Evolutionary conservation across 116 monocot genomes (phyloP).

Genomic region (Papilionanthe hybrid): DNA sequence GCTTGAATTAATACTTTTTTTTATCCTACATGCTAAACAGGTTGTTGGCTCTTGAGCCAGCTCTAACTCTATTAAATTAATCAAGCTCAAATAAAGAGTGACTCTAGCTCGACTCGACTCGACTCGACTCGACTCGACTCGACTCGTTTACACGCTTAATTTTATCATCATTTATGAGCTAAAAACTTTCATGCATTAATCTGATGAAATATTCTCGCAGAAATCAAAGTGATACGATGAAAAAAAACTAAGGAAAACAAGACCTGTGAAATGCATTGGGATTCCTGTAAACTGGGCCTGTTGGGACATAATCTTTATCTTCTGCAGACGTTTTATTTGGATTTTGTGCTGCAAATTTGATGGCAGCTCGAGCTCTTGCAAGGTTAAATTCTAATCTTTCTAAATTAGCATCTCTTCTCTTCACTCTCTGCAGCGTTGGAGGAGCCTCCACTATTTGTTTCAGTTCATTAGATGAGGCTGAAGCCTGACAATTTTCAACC

Average conservation of each 20-base stretch:
- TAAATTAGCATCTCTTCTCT: conserved; percentile 38
- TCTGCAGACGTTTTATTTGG: conserved; percentile 8
- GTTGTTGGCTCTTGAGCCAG: too few species aligned
- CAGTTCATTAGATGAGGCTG: background rate
- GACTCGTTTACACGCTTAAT: too few species aligned
- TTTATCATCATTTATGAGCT: too few species aligned
- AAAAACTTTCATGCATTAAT: too few species aligned
- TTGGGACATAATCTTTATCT: conserved; percentile 57
- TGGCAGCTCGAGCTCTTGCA: conserved; percentile 49
- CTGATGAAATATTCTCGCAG: background rate
- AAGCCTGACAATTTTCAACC: conserved; percentile 8
- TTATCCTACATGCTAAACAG: too few species aligned
- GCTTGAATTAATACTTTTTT: too few species aligned
- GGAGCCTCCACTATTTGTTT: background rate
- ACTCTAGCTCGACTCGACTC: too few species aligned
- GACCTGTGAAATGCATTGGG: conserved; percentile 67
- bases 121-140: too few species aligned
- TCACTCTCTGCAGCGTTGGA: background rate
- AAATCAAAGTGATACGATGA: background rate
- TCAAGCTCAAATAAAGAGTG: too few species aligned
- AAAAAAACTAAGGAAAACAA: background rate
- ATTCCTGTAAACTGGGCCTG: conserved; percentile 64
- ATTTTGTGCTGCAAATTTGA: conserved; percentile 37
- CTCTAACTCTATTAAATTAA: too few species aligned
- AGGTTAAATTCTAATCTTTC: conserved; percentile 50